These are phyloP conservation scores for Gonapodya sp. DNA, from an alignment of 192 early-diverging fungal genomes.

Conservation along the genomic window DNA sequence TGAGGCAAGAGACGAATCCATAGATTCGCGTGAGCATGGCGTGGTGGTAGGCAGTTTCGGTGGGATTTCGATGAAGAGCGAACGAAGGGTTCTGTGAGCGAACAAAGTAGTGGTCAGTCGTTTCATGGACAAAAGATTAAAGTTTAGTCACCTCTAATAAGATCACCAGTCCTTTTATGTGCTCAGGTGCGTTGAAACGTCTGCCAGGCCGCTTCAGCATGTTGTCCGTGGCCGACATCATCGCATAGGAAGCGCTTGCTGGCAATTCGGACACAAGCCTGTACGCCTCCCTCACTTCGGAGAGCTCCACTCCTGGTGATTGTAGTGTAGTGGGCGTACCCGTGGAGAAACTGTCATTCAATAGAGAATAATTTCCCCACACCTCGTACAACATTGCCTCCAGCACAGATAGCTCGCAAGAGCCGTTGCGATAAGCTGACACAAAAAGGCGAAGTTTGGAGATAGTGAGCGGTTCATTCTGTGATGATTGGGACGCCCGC, in stretches of 20 bases:
- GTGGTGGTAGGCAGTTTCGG: neutral
- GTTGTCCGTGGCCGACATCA: neutral
- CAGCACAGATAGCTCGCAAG: neutral
- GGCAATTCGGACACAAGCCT: neutral
- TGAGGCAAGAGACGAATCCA: neutral
- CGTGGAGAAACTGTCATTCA: neutral
- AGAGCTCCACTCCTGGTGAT: neutral
- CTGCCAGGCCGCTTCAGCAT: neutral
- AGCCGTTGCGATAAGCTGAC: neutral
- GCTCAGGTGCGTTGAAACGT: neutral
- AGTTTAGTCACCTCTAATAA: neutral
- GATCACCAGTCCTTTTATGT: neutral
- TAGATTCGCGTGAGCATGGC: neutral
- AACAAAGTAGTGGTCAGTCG: neutral
- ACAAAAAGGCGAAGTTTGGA: neutral
- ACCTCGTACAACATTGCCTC: neutral
- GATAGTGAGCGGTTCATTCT: neutral
- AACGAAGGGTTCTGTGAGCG: neutral
- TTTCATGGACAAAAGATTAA: neutral
- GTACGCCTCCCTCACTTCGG: conserved; percentile 5
- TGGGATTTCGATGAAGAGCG: neutral
- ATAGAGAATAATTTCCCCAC: neutral
- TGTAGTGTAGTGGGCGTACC: neutral
- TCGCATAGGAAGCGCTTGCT: neutral
- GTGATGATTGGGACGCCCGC: neutral